A percentile compares a stretch with the other conserved stretches of the same genome.
phyloP scores from a whole-genome alignment of 768 basidiomycete species.

The Boletus insuetus region DNA sequence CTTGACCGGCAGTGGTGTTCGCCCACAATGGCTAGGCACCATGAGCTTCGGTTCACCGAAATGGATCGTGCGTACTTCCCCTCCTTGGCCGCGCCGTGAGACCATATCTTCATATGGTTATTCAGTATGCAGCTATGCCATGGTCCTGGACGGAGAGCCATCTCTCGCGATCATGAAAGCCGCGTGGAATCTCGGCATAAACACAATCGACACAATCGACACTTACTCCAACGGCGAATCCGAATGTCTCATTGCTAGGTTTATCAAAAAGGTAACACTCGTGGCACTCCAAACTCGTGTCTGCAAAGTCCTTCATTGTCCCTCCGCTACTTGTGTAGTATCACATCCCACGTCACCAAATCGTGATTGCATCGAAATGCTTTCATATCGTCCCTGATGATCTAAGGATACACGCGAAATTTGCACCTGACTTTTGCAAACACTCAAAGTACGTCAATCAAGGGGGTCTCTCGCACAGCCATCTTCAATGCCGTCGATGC shows the following conservation, averaged over 20 bases:
- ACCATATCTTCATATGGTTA: too few relatives aligned
- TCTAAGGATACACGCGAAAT: not conserved
- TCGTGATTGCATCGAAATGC: slow-evolving; percentile 33
- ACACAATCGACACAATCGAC: slow-evolving; percentile 41
- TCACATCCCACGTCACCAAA: slow-evolving; percentile 31
- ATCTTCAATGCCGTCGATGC: slow-evolving; percentile 40
- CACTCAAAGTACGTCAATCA: slow-evolving; percentile 30
- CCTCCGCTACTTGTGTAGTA: slow-evolving; percentile 10
- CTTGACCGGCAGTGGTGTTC: too few relatives aligned
- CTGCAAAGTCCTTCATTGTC: too few relatives aligned
- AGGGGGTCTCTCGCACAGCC: slow-evolving; percentile 32
- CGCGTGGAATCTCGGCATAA: slow-evolving; percentile 41
- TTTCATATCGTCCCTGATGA: slow-evolving; percentile 13
- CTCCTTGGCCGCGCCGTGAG: too few relatives aligned
- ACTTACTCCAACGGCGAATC: slow-evolving; percentile 37
- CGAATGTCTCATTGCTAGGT: slow-evolving; percentile 37
- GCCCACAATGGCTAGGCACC: not conserved
- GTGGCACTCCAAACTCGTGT: not conserved
- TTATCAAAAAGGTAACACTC: slow-evolving; percentile 32
- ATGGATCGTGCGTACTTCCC: slow-evolving; percentile 21
- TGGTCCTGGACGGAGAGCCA: slow-evolving; percentile 26
- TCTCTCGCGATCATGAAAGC: slow-evolving; percentile 35
- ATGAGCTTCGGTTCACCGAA: slow-evolving; percentile 27
- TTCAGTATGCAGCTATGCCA: too few relatives aligned
- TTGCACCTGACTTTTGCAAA: not conserved